A percentile compares a stretch with the other conserved stretches of the same genome.
Evolutionary conservation across 352 stramenopile species (phyloP).

Genomic region (Halophytophthora batemanensis): DNA sequence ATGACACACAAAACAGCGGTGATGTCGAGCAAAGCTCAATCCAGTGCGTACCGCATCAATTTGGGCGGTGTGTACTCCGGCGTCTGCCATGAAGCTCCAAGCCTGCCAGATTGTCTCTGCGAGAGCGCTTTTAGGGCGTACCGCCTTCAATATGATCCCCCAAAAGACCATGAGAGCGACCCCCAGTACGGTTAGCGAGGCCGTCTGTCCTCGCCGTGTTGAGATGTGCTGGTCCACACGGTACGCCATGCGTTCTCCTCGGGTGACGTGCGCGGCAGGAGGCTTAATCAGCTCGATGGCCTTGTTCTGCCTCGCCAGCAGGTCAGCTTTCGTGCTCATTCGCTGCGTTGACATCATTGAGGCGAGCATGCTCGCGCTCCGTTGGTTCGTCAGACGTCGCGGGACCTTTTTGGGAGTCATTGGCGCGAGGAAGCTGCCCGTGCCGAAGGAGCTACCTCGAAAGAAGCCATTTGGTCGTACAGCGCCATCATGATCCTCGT

Average conservation of each 20-base stretch:
- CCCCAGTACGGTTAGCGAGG: constrained; percentile 38
- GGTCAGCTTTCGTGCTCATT: constrained; percentile 20
- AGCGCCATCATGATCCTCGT: too few species aligned
- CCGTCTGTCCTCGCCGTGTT: constrained; percentile 50
- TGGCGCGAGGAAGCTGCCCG: too few species aligned
- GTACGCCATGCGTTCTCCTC: constrained; percentile 43
- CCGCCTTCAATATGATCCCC: constrained; percentile 39
- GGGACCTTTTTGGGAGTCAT: too few species aligned
- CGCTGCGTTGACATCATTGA: constrained; percentile 8
- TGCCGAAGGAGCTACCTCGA: too few species aligned
- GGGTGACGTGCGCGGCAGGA: constrained; percentile 29
- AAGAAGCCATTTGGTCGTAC: too few species aligned
- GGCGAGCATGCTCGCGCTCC: too few species aligned
- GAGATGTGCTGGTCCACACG: constrained; percentile 65
- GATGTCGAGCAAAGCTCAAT: not conserved
- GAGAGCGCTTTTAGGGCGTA: constrained; percentile 26
- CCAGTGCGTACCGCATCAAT: constrained; percentile 22
- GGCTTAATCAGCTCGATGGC: constrained; percentile 22
- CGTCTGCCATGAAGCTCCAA: constrained; percentile 63
- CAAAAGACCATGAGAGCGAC: constrained; percentile 41
- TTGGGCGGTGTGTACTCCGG: constrained; percentile 41
- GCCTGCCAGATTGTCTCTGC: constrained; percentile 52
- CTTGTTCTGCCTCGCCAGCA: constrained; percentile 22
- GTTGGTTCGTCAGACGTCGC: too few species aligned
- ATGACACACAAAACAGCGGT: not conserved